Base-by-base conservation (phyloP, 2,329 filamentous ascomycete genomes). In the Thermothelomyces thermophilus region DNA sequence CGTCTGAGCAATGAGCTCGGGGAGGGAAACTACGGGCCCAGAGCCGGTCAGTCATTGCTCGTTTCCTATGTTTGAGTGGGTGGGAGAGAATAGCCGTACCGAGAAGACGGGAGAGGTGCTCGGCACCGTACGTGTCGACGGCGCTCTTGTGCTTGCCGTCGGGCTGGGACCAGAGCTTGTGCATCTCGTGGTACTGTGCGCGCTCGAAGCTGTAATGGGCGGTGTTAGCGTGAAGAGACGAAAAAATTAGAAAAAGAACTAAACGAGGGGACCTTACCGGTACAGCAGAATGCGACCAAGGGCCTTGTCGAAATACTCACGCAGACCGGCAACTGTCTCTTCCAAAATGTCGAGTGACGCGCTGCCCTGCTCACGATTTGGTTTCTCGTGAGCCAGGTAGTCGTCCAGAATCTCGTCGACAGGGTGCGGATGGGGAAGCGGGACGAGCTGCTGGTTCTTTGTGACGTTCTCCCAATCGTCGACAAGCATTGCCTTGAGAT, bases 381-480 rank as follows among this genome's bases (percentile, higher is more conserved):
- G 76, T 54, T 75, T 79, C 70, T 89, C 86, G 62, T 83, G 80
- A 1, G 76, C 76, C 49, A 84, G 74, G 66, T 96, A 98, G 56
- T 91, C 86, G 42, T 89, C 77, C 14, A 98, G 72, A 54, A 98
- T 88, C 57, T 80, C 72, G 56, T 79, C 81, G 52, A 93, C 88
- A 1, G 91, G 82, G 45, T 84, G 80, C 24, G 77, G 74, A 41
- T 89, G 84, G 0, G 93, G 93, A 14, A 98, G 74, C 1, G 87
- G 84, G 28, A 96, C 88, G 3, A 97, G 82, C 64, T 91, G 87
- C 59, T 89, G 82, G 64, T 94, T 93, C 71, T 96, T 97, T 50
- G 93, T 98, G 54, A 98, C 83, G 61, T 96, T 95, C 68, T 98
- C 93, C 93, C 93, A 98, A 67, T 98, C 93, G 65, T 98, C 93